Conservation (phyloP, 2,329 filamentous ascomycete genomes). For the Phyllosticta ampelicida region DNA sequence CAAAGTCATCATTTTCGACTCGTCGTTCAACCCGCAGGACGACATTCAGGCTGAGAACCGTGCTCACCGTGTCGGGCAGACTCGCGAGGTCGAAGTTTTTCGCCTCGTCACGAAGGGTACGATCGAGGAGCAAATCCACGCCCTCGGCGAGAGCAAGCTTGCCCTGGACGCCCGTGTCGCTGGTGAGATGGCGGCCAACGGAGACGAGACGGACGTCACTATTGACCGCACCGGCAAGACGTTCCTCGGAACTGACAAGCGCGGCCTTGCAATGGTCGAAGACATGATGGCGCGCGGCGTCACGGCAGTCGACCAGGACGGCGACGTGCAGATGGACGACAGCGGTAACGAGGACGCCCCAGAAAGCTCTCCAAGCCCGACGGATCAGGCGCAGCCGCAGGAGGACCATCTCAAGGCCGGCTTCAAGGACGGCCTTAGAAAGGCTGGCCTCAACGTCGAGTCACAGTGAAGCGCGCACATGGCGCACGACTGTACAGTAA, state of each 20-base stretch:
- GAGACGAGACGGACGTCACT: neutral
- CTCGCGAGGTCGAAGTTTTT: slow-evolving; percentile 78
- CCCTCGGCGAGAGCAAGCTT: slow-evolving; percentile 84
- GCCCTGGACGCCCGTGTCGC: slow-evolving; percentile 70
- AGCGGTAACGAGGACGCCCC: too few species aligned
- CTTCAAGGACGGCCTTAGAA: slow-evolving; percentile 32
- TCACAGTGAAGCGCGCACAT: neutral
- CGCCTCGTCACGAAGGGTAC: slow-evolving; percentile 70
- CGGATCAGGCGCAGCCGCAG: too few species aligned
- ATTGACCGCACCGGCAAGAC: neutral
- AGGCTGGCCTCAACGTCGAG: slow-evolving; percentile 30
- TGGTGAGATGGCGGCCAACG: slow-evolving; percentile 40
- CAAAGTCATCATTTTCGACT: slow-evolving; percentile 96
- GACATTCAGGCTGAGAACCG: slow-evolving; percentile 98
- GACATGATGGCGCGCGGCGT: slow-evolving; percentile 29
- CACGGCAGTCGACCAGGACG: slow-evolving; percentile 5
- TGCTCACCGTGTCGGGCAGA: slow-evolving; percentile 89
- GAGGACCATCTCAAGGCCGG: slow-evolving; percentile 25
- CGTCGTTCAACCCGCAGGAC: slow-evolving; percentile 94
- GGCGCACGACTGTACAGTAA: neutral
- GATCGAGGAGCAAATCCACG: slow-evolving; percentile 88
- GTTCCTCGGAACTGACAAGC: slow-evolving; percentile 34
- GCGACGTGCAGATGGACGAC: slow-evolving; percentile 17
- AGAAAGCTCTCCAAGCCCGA: neutral
- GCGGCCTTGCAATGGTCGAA: slow-evolving; percentile 18